Evolutionary conservation across 2,329 filamentous ascomycete genomes (phyloP).

Genomic region (Huntiella savannae): DNA sequence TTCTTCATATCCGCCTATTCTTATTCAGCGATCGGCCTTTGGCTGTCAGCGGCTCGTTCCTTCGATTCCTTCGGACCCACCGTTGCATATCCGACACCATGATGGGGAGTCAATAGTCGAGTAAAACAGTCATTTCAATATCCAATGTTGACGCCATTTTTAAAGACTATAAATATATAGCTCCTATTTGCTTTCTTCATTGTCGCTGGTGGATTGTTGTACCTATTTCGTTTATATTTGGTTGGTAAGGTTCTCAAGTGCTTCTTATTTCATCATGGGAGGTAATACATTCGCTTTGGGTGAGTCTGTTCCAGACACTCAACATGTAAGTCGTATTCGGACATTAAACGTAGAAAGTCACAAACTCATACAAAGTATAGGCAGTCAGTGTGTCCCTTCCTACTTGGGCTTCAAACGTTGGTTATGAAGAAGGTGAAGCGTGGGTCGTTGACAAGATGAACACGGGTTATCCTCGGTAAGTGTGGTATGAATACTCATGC

Average conservation of each 20-base stretch:
- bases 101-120: background rate
- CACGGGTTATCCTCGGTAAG: slow-evolving; percentile 73
- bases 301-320: slow-evolving; percentile 59
- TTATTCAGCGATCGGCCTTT: too few species aligned
- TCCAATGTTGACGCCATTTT: background rate
- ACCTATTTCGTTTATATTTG: background rate
- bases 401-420: slow-evolving; percentile 79
- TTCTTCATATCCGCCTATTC: too few species aligned
- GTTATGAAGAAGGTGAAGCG: slow-evolving; percentile 78
- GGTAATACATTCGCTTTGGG: slow-evolving; percentile 33
- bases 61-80: slow-evolving; percentile 1
- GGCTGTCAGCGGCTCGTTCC: slow-evolving; percentile 1
- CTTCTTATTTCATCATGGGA: slow-evolving; percentile 20
- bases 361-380: slow-evolving; percentile 24
- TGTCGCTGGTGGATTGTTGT: background rate
- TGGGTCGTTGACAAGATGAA: slow-evolving; percentile 76
- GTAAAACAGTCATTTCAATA: background rate
- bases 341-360: background rate
- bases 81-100: background rate
- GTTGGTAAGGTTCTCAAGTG: background rate
- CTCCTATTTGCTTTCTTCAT: background rate
- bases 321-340: slow-evolving; percentile 43
- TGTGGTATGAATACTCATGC: background rate
- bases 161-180: background rate
- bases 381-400: slow-evolving; percentile 91